Percentiles rank a stretch among this genome's conserved stretches.
These are phyloP conservation scores for Malassezia japonica DNA, from an alignment of 1,284 basidiomycete species.

Conservation along the genomic window DNA sequence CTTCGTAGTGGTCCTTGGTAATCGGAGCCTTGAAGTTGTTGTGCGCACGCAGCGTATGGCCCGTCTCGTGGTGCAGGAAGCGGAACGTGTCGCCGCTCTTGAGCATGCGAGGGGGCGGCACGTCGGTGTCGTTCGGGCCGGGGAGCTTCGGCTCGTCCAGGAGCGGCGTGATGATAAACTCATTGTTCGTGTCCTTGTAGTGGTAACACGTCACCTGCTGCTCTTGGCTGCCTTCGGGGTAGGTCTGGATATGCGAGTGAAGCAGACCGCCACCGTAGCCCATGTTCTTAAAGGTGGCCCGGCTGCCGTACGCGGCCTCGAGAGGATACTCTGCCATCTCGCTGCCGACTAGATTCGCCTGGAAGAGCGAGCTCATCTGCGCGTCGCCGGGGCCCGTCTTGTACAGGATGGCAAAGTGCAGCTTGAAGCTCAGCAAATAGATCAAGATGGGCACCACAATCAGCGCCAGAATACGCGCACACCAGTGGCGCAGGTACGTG, in stretches of 20 bases:
- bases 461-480: conserved; percentile 71
- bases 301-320: conserved; percentile 82
- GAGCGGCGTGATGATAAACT: conserved; percentile 70
- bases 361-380: conserved; percentile 97
- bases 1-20: conserved; percentile 80
- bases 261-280: conserved; percentile 92
- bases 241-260: conserved; percentile 91
- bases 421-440: conserved; percentile 88
- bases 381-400: conserved; percentile 91
- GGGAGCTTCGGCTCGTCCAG: conserved; percentile 57
- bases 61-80: conserved; percentile 69
- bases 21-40: conserved; percentile 68
- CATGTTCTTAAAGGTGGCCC: conserved; percentile 89
- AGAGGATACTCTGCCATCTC: conserved; percentile 61
- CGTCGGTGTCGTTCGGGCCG: conserved; percentile 19
- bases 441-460: conserved; percentile 81
- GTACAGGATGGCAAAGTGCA: conserved; percentile 88
- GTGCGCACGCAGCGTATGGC: conserved; percentile 88
- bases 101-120: conserved; percentile 55
- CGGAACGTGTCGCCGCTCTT: conserved; percentile 69
- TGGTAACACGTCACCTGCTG: conserved; percentile 99
- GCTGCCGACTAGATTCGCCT: conserved; percentile 89
- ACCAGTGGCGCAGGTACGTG: conserved; percentile 84
- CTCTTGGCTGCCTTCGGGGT: conserved; percentile 81
- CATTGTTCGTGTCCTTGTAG: conserved; percentile 96